phyloP scores from a whole-genome alignment of 2,329 filamentous ascomycete genomes.

The Penicillium concentricum region DNA sequence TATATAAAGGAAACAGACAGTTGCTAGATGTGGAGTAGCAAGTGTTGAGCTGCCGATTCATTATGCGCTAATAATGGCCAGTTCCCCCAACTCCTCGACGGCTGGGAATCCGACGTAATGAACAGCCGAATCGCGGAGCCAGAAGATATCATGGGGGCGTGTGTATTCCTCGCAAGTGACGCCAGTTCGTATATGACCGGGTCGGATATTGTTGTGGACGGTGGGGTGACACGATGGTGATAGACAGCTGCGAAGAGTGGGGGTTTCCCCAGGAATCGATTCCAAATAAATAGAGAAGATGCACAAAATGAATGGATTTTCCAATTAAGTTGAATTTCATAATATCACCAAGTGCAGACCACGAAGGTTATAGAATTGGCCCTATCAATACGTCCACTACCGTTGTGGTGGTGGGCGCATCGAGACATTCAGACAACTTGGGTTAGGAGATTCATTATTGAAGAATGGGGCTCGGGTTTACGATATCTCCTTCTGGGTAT shows the following conservation, averaged over 20 bases:
- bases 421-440: conserved; percentile 72
- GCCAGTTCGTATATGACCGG: conserved; percentile 49
- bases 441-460: conserved; percentile 67
- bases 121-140: conserved; percentile 49
- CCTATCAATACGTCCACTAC: conserved; percentile 22
- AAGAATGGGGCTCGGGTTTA: conserved; percentile 68
- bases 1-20: no score
- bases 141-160: conserved; percentile 52
- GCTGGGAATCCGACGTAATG: conserved; percentile 53
- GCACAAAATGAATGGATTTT: not conserved
- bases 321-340: not conserved
- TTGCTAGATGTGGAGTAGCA: no score
- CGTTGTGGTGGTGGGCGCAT: conserved; percentile 53
- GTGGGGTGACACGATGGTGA: conserved; percentile 43
- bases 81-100: conserved; percentile 49
- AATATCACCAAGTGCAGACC: conserved; percentile 31
- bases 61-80: conserved; percentile 14
- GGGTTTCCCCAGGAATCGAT: conserved; percentile 9
- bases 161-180: conserved; percentile 51
- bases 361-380: conserved; percentile 26
- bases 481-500: conserved; percentile 72
- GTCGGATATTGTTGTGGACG: conserved; percentile 49
- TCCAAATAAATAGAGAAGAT: not conserved
- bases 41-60: no score
- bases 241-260: conserved; percentile 9